A percentile compares a stretch with the other conserved stretches of the same genome.
These are phyloP conservation scores for Chara braunii DNA, from an alignment of 139 green algal genomes.

Conservation along the genomic window DNA sequence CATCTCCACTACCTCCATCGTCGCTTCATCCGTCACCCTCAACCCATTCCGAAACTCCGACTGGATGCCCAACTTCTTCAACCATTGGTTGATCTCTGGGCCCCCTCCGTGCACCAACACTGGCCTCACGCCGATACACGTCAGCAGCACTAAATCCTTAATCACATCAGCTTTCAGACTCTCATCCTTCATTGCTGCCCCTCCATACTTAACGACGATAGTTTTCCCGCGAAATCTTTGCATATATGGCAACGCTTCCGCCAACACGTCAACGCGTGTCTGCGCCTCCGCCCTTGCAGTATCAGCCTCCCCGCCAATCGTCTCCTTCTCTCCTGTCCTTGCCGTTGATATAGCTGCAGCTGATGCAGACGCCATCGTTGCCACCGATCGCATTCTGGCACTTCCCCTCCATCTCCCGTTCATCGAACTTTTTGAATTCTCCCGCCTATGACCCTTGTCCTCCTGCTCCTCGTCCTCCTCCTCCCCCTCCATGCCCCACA, in stretches of 20 bases:
- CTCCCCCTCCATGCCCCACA: too few relatives aligned
- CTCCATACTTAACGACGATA: conserved; percentile 97
- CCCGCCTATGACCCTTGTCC: too few relatives aligned
- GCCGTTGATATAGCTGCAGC: too few relatives aligned
- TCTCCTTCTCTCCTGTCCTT: too few relatives aligned
- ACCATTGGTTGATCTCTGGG: conserved; percentile 97
- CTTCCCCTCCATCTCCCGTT: too few relatives aligned
- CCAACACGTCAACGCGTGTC: conserved; percentile 61
- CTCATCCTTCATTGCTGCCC: conserved; percentile 89
- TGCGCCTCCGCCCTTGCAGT: too few relatives aligned
- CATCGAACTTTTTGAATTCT: too few relatives aligned
- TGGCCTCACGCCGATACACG: conserved; percentile 78
- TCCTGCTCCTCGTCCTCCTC: too few relatives aligned
- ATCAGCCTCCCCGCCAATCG: too few relatives aligned
- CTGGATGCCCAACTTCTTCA: conserved; percentile 79
- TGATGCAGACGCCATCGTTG: too few relatives aligned
- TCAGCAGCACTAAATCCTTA: conserved; percentile 87
- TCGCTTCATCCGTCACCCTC: conserved; percentile 87
- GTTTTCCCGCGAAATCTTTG: conserved; percentile 67
- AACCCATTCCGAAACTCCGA: conserved; percentile 92
- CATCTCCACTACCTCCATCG: conserved; percentile 99
- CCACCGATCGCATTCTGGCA: too few relatives aligned
- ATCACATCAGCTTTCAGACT: conserved; percentile 83
- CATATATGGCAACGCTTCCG: conserved; percentile 94
- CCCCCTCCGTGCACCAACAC: conserved; percentile 97